These are phyloP conservation scores for Aureobasidium musti DNA, from an alignment of 2,329 filamentous ascomycete genomes.

Conservation along the genomic window DNA sequence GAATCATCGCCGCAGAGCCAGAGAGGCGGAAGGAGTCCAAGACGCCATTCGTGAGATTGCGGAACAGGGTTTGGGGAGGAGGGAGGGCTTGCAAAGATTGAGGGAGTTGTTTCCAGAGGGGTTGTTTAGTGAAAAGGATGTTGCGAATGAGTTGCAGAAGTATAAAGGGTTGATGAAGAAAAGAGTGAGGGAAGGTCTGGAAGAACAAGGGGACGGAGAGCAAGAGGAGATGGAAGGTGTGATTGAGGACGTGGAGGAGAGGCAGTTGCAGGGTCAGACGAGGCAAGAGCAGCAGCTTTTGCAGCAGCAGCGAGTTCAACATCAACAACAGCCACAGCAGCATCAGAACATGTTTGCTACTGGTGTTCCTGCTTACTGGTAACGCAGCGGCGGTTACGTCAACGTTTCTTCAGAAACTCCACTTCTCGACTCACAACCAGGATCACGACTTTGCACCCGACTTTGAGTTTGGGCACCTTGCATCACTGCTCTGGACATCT, in stretches of 20 bases:
- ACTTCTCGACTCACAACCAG: too few relatives aligned
- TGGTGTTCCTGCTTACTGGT: conserved; percentile 1
- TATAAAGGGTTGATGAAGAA: neutral
- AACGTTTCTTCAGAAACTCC: too few relatives aligned
- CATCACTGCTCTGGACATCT: too few relatives aligned
- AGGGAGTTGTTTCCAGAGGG: conserved; percentile 7
- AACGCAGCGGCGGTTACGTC: too few relatives aligned
- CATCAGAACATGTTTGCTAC: neutral
- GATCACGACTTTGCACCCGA: too few relatives aligned
- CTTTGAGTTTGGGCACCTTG: too few relatives aligned
- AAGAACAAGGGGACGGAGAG: neutral
- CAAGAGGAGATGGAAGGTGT: neutral
- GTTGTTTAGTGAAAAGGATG: conserved; percentile 22
- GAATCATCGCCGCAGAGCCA: conserved; percentile 14
- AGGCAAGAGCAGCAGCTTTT: neutral
- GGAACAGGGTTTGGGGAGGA: neutral
- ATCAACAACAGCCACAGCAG: neutral
- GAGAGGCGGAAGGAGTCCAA: neutral
- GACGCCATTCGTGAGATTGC: neutral
- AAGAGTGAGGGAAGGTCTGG: neutral
- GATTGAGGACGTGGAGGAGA: neutral
- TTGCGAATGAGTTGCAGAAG: conserved; percentile 28
- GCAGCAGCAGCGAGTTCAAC: neutral
- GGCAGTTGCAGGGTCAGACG: neutral
- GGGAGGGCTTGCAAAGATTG: neutral